Evolutionary conservation across 352 stramenopile genomes (phyloP).

Genomic region (Globisporangium spiculum): DNA sequence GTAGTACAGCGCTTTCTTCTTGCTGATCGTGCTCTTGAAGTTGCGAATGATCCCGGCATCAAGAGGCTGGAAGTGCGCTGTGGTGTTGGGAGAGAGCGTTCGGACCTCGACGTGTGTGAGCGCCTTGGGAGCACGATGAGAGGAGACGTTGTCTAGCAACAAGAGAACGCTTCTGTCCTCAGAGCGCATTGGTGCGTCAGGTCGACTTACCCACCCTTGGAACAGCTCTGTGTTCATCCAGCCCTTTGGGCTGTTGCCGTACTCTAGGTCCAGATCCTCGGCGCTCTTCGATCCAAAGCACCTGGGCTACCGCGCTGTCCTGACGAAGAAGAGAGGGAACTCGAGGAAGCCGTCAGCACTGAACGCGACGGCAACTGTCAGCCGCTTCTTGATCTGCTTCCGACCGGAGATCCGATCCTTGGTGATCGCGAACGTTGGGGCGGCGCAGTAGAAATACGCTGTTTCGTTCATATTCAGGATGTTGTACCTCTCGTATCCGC

Average conservation of each 20-base stretch:
- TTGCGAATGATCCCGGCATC: conserved; percentile 1
- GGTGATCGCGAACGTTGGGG: background rate
- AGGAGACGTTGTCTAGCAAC: conserved; percentile 4
- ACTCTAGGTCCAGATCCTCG: background rate
- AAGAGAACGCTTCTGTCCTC: background rate
- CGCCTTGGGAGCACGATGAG: background rate
- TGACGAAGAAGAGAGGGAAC: background rate
- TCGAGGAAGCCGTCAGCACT: conserved; percentile 1
- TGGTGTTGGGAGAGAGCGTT: conserved; percentile 5
- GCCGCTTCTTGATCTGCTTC: conserved; percentile 5
- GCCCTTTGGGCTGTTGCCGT: background rate
- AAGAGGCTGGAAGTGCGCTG: conserved; percentile 24
- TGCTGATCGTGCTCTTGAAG: conserved; percentile 2
- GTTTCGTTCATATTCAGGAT: conserved; percentile 11
- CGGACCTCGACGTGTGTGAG: background rate
- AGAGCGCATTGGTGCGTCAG: background rate
- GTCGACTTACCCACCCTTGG: background rate
- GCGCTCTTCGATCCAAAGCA: background rate
- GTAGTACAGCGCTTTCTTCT: conserved; percentile 8
- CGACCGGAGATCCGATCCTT: background rate
- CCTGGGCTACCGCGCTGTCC: background rate
- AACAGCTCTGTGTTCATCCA: conserved; percentile 7
- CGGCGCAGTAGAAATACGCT: conserved; percentile 3
- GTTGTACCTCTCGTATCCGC: conserved; percentile 8
- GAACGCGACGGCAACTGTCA: background rate